Evolutionary conservation across 2,329 filamentous ascomycete genomes (phyloP), one percentile per base, ranked within the genome.

Genomic region (Ceratocystis colombiana): DNA sequence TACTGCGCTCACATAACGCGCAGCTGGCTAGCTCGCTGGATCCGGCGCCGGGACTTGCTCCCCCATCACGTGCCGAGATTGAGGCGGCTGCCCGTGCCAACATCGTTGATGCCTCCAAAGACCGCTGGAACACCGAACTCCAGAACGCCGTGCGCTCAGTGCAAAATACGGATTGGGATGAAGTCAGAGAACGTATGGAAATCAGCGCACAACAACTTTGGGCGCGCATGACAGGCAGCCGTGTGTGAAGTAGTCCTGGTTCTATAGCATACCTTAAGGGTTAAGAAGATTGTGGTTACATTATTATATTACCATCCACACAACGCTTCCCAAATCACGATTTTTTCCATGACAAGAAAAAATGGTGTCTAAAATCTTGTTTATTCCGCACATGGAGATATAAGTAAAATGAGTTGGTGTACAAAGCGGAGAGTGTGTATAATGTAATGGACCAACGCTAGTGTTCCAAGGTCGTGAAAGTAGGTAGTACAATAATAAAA

Each of bases 51-150:
- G 75, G 77, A 8, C 76, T 76, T 7, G 77, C 79, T 10, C 79
- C 78, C 1, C 81, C 79, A 10, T 79, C 79, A 8, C 77, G 82
- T 57, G 76, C 79, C 55, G 80, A 83, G 71, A 74, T 78, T 48
- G 78, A 80, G 61, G 77, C 78, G 46, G 75, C 81, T 64, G 78
- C 82, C 70, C 78, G 81, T 69, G 79, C 80, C 33, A 79, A 80
- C 61, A 77, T 88, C 62, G 73, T 85, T 65, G 88, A 91, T 73
- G 78, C 83, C 45, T 80, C 86, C 71, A 93, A 93, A 78, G 86
- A 89, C 72, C 79, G 83, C 68, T 93, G 89, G 89, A 93, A 94
- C 74, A 75, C 81, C 63, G 88, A 93, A 75, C 75, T 93, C 45
- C 82, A 87, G 73, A 79, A 79, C 68, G 80, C 86, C 64, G 86